phyloP scores from a whole-genome alignment of 495 filamentous ascomycete species.

The Umbilicaria muhlenbergii region DNA sequence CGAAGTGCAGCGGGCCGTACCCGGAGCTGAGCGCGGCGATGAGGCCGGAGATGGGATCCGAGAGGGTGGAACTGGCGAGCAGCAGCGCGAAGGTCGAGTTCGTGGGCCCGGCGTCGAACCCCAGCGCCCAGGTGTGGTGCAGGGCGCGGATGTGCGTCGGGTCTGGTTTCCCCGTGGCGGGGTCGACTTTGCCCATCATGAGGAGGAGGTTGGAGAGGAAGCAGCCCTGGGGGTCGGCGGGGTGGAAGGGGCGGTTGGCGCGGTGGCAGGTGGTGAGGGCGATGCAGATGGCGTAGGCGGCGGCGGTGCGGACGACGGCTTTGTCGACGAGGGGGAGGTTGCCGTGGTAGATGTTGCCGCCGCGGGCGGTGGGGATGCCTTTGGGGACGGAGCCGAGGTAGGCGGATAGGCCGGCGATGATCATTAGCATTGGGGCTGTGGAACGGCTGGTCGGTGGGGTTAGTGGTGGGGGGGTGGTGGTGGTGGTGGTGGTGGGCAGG shows the following conservation, averaged over 20 bases:
- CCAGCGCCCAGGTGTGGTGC: constrained; percentile 20
- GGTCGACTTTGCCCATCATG: constrained; percentile 18
- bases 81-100: constrained; percentile 19
- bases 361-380: constrained; percentile 11
- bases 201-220: constrained; percentile 23
- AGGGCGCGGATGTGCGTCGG: constrained; percentile 16
- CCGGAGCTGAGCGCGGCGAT: constrained; percentile 31
- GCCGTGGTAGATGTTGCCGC: constrained; percentile 17
- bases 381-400: constrained; percentile 15
- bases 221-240: constrained; percentile 8
- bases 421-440: constrained; percentile 17
- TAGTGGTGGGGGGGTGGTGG: too few relatives aligned
- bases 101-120: constrained; percentile 24
- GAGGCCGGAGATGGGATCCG: constrained; percentile 25
- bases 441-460: constrained; percentile 5
- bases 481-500: too few relatives aligned
- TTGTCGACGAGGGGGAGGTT: constrained; percentile 11
- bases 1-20: constrained; percentile 41
- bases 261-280: constrained; percentile 19
- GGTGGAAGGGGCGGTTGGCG: constrained; percentile 7
- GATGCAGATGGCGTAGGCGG: constrained; percentile 20
- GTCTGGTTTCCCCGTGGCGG: constrained; percentile 7
- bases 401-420: constrained; percentile 21
- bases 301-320: constrained; percentile 16
- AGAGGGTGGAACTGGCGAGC: constrained; percentile 19